Evolutionary conservation across 2,329 filamentous ascomycete species (phyloP).

Genomic region (Didymella segeticola): DNA sequence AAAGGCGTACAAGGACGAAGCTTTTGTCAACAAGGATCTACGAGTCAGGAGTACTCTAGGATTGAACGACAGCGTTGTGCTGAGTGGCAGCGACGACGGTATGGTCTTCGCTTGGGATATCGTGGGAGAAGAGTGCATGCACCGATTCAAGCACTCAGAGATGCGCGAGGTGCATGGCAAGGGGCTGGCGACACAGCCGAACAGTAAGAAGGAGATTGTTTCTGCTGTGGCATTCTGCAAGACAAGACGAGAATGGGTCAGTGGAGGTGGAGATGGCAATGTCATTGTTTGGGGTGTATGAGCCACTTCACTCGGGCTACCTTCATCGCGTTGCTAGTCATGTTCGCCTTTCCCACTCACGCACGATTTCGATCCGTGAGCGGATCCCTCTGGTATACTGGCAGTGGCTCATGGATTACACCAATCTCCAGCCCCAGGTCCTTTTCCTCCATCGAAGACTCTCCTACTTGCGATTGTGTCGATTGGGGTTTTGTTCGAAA

Average conservation of each 20-base stretch:
- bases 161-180: conserved; percentile 36
- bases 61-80: conserved; percentile 75
- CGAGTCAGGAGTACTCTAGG: conserved; percentile 80
- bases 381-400: conserved; percentile 15
- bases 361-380: neutral
- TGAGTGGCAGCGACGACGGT: conserved; percentile 83
- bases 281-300: conserved; percentile 45
- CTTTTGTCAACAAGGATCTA: conserved; percentile 70
- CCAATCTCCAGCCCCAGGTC: conserved; percentile 17
- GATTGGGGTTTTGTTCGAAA: neutral
- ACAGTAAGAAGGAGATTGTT: conserved; percentile 54
- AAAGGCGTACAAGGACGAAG: conserved; percentile 68
- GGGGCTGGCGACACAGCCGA: conserved; percentile 40
- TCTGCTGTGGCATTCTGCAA: conserved; percentile 57
- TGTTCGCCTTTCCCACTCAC: neutral
- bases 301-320: neutral
- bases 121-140: conserved; percentile 71
- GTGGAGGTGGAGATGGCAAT: conserved; percentile 58
- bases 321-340: too few species aligned
- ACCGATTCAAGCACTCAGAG: conserved; percentile 61
- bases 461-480: neutral
- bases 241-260: conserved; percentile 55
- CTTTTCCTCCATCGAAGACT: neutral
- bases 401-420: conserved; percentile 17
- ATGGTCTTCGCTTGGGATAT: conserved; percentile 84